Conservation (phyloP, 306 rosid species). For the Luffa aegyptiaca region DNA sequence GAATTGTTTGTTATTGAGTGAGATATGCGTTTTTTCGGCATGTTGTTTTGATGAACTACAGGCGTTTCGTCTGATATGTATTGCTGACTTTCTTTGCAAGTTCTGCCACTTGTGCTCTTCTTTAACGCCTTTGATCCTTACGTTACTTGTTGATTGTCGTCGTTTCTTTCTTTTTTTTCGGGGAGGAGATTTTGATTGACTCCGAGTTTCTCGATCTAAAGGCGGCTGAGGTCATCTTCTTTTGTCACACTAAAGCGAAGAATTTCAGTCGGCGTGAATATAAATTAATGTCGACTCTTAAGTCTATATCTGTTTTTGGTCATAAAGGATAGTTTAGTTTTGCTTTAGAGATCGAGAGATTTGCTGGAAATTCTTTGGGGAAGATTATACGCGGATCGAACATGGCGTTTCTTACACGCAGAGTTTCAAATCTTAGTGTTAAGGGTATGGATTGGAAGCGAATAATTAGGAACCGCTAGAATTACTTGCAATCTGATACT, state of each 20-base stretch:
- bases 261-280: neutral
- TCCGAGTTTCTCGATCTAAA: constrained; percentile 2
- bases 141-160: neutral
- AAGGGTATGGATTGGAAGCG: neutral
- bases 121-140: neutral
- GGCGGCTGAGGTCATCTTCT: neutral
- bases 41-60: neutral
- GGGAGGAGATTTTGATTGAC: neutral
- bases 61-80: neutral
- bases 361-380: constrained; percentile 5
- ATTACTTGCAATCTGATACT: neutral
- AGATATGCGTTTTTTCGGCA: neutral
- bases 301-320: neutral
- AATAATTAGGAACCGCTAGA: neutral
- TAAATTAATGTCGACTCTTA: neutral
- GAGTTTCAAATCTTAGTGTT: neutral
- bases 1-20: neutral
- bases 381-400: constrained; percentile 5
- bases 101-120: neutral
- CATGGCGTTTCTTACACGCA: constrained; percentile 16
- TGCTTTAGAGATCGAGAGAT: constrained; percentile 2
- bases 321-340: neutral
- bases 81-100: neutral
- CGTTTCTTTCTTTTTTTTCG: neutral
- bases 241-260: neutral